These are phyloP conservation scores for Wickerhamomyces queroliae DNA, from an alignment of 805 yeast species.

Conservation along the genomic window DNA sequence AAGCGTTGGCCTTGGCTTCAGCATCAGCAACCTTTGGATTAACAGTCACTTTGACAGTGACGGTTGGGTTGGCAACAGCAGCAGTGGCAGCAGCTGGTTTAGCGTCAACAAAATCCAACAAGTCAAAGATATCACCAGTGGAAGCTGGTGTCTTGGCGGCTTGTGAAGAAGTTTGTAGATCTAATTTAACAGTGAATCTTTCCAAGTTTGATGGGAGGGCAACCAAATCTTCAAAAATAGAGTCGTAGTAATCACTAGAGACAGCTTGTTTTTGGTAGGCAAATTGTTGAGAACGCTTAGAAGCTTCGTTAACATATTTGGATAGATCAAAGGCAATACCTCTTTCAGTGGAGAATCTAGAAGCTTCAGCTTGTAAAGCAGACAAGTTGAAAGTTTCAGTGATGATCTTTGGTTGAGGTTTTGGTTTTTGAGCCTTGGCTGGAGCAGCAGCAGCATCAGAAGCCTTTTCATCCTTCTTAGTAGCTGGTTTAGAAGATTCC, in stretches of 20 bases:
- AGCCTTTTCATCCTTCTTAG: constrained; percentile 11
- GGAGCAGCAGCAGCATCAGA: constrained; percentile 12
- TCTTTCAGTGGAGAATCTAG: constrained; percentile 21
- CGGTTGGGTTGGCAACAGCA: constrained; percentile 20
- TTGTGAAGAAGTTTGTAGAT: constrained; percentile 17
- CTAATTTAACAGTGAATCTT: constrained; percentile 36
- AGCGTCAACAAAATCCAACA: constrained; percentile 22
- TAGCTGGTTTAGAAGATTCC: constrained; percentile 15
- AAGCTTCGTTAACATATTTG: constrained; percentile 37
- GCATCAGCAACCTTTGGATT: constrained; percentile 35
- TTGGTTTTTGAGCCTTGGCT: constrained; percentile 18
- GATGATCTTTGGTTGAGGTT: constrained; percentile 30
- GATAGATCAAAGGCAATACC: constrained; percentile 6
- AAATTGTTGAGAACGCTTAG: constrained; percentile 37
- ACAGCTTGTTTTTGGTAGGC: constrained; percentile 33
- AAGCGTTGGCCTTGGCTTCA: constrained; percentile 36
- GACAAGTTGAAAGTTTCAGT: constrained; percentile 27
- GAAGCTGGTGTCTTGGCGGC: constrained; percentile 5
- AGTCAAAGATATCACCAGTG: constrained; percentile 14
- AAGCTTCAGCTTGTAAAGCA: constrained; percentile 22
- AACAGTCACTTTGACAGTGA: constrained; percentile 30
- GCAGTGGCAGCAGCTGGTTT: constrained; percentile 13
- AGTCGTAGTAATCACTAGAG: constrained; percentile 47
- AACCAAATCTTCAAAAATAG: constrained; percentile 52
- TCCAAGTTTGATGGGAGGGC: constrained; percentile 37